These are phyloP conservation scores for Fusarium musae DNA, from an alignment of 2,329 filamentous ascomycete species.

Conservation along the genomic window DNA sequence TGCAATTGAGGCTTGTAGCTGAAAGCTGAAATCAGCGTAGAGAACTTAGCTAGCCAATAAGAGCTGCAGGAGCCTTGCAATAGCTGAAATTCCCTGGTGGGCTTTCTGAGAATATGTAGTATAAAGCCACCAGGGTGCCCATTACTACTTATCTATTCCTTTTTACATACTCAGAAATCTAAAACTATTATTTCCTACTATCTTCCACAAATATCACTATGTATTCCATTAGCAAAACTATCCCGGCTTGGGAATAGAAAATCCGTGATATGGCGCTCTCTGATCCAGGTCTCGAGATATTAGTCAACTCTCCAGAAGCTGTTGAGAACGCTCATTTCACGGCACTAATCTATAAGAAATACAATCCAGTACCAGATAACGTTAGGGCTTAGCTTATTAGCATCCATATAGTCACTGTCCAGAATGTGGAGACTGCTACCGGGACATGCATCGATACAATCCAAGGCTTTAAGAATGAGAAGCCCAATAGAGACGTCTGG, in stretches of 20 bases:
- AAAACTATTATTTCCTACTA: accelerated
- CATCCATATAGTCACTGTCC: accelerated
- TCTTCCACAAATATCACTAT: accelerated
- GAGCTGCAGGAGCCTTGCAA: accelerated
- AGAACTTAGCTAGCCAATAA: neutral
- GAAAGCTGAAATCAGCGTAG: accelerated
- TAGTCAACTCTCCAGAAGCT: no score
- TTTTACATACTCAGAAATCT: accelerated
- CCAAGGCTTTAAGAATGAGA: accelerated
- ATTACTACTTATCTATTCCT: neutral
- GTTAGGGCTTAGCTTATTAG: neutral
- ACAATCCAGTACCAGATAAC: no score
- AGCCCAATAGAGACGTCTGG: neutral
- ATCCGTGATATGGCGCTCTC: no score
- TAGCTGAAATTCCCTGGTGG: neutral
- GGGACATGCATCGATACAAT: neutral
- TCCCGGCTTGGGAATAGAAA: no score
- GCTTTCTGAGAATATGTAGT: neutral
- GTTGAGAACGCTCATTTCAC: no score
- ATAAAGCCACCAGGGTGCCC: neutral
- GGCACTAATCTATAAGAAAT: no score
- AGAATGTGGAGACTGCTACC: neutral
- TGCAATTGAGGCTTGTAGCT: neutral
- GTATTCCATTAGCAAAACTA: neutral
- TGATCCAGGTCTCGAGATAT: no score